A percentile compares a stretch with the other conserved stretches of the same genome.
These are phyloP conservation scores for Trichoderma oligosporum DNA, from an alignment of 2,329 filamentous ascomycete genomes.

Conservation along the genomic window DNA sequence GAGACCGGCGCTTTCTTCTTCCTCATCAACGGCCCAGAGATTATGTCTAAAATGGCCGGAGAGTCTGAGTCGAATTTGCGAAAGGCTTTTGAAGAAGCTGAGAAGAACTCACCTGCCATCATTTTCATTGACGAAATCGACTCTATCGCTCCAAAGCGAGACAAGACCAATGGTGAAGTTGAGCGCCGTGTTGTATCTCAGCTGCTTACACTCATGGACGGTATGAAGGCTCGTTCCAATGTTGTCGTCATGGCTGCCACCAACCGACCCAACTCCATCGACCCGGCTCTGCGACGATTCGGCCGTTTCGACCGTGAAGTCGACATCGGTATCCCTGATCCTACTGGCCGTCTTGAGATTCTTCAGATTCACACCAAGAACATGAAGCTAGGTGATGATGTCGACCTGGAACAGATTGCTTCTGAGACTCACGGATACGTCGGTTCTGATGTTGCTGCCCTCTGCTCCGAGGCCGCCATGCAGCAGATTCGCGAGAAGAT, in stretches of 20 bases:
- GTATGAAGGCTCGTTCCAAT: constrained; percentile 99
- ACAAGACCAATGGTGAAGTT: constrained; percentile 99
- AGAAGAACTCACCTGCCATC: constrained; percentile 98
- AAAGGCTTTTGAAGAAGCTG: constrained; percentile 98
- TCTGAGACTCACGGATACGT: constrained; percentile 98
- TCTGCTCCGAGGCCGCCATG: constrained; percentile 99
- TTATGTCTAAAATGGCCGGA: constrained; percentile 99
- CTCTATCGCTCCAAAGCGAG: constrained; percentile 98
- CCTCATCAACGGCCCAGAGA: constrained; percentile 97
- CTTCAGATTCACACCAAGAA: constrained; percentile 99
- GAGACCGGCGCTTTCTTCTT: constrained; percentile 99
- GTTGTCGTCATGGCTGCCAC: constrained; percentile 99
- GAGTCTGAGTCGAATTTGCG: constrained; percentile 97
- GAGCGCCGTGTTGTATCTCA: constrained; percentile 98
- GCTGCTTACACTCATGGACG: constrained; percentile 96
- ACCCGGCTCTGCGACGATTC: constrained; percentile 94
- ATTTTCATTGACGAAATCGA: constrained; percentile 99
- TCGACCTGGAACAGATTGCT: constrained; percentile 94
- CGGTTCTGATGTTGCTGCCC: constrained; percentile 94
- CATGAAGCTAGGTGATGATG: constrained; percentile 98
- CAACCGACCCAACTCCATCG: constrained; percentile 97
- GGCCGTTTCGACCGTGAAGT: constrained; percentile 99
- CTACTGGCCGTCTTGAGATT: constrained; percentile 96
- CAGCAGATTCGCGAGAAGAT: constrained; percentile 99
- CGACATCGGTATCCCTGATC: constrained; percentile 96